These are phyloP conservation scores for Apiospora arundinis DNA, from an alignment of 2,329 filamentous ascomycete genomes.

Conservation along the genomic window DNA sequence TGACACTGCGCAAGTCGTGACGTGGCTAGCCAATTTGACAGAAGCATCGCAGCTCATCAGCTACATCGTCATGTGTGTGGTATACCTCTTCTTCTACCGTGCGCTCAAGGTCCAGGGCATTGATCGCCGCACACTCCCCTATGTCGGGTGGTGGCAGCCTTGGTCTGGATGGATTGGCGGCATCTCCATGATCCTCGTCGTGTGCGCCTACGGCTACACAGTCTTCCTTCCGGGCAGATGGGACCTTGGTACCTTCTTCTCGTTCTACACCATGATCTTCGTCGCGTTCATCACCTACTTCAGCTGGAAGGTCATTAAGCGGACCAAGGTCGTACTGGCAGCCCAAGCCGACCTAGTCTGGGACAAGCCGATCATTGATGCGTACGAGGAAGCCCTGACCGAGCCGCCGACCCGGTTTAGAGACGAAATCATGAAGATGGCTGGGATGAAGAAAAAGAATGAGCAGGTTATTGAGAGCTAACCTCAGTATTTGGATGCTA, in stretches of 20 bases:
- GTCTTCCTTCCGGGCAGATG: constrained; percentile 50
- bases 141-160: constrained; percentile 72
- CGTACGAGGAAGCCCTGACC: constrained; percentile 54
- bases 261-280: constrained; percentile 59
- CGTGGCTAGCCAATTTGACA: constrained; percentile 47
- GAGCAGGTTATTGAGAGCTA: not conserved
- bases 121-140: constrained; percentile 70
- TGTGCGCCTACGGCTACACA: constrained; percentile 62
- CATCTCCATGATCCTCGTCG: constrained; percentile 49
- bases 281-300: constrained; percentile 59
- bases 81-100: constrained; percentile 75
- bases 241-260: constrained; percentile 43
- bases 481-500: not conserved
- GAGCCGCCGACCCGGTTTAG: constrained; percentile 53
- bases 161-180: constrained; percentile 61
- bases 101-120: constrained; percentile 74
- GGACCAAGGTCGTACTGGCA: constrained; percentile 59
- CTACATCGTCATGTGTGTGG: constrained; percentile 70
- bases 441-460: constrained; percentile 39
- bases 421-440: constrained; percentile 49
- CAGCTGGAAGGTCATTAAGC: constrained; percentile 69
- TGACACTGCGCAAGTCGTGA: constrained; percentile 39
- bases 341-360: constrained; percentile 64
- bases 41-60: constrained; percentile 58
- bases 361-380: constrained; percentile 65